Conservation (phyloP, 164 flowering plant species). For the Tetrastigma voinierianum region DNA sequence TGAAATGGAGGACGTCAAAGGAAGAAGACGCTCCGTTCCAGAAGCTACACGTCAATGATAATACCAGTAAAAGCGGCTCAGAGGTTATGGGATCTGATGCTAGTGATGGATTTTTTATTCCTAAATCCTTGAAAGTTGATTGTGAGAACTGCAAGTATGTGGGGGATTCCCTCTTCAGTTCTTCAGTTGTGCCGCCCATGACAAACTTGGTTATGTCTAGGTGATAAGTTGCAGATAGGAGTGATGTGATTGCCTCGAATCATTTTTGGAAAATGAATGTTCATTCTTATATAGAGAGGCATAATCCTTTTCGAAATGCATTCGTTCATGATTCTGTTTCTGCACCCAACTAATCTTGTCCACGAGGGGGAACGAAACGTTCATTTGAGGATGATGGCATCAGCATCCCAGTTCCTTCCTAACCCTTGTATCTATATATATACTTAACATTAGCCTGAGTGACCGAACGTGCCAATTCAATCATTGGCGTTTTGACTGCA, state of each 20-base stretch:
- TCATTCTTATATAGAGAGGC: neutral
- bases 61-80: constrained; percentile 13
- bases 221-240: constrained; percentile 27
- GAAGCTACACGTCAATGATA: constrained; percentile 13
- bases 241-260: too few relatives aligned
- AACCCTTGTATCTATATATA: neutral
- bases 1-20: constrained; percentile 60
- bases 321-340: neutral
- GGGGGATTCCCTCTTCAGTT: constrained; percentile 43
- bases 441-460: constrained; percentile 1
- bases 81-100: constrained; percentile 17
- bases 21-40: constrained; percentile 38
- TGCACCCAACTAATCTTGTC: neutral
- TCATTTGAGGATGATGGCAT: constrained; percentile 8
- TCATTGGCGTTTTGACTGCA: constrained; percentile 16
- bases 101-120: constrained; percentile 30
- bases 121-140: constrained; percentile 45
- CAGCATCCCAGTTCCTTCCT: neutral
- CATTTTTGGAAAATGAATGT: too few relatives aligned
- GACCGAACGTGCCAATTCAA: neutral
- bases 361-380: neutral
- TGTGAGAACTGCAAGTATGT: constrained; percentile 66
- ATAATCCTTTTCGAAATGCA: constrained; percentile 3
- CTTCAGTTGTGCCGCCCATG: constrained; percentile 49
- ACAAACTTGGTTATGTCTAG: constrained; percentile 79